These are phyloP conservation scores for Poteriospumella lacustris DNA, from an alignment of 108 stramenopile genomes.

Conservation along the genomic window DNA sequence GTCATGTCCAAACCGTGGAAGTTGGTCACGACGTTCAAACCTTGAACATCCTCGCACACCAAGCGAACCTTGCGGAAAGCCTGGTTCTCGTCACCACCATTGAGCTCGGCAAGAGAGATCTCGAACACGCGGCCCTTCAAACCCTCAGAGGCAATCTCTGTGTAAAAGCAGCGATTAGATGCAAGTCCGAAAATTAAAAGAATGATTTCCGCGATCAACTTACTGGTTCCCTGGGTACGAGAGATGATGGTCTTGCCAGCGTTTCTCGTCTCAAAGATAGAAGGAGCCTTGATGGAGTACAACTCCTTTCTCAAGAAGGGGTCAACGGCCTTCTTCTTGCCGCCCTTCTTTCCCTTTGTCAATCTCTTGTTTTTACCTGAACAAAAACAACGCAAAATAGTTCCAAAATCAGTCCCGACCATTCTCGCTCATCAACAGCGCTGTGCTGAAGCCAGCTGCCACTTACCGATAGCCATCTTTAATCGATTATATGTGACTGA, in stretches of 20 bases:
- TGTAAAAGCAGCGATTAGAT: background rate
- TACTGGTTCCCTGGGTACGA: constrained; percentile 89
- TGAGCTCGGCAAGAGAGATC: constrained; percentile 89
- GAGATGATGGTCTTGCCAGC: constrained; percentile 97
- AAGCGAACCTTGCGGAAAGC: constrained; percentile 96
- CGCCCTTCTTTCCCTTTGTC: constrained; percentile 68
- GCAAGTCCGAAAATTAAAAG: background rate
- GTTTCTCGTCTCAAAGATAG: constrained; percentile 85
- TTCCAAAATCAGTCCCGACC: no score
- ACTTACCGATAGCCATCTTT: no score
- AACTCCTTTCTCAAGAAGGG: constrained; percentile 98
- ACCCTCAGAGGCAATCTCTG: constrained; percentile 84
- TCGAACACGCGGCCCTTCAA: constrained; percentile 98
- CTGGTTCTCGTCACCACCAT: constrained; percentile 82
- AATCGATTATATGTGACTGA: no score
- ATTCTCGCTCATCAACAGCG: no score
- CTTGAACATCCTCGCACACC: constrained; percentile 97
- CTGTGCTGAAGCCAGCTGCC: no score
- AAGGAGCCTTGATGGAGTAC: constrained; percentile 97
- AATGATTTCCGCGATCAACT: no score
- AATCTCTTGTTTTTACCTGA: constrained; percentile 94
- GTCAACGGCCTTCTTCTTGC: constrained; percentile 75
- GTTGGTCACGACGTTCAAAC: constrained; percentile 93
- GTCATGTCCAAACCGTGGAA: constrained; percentile 99
- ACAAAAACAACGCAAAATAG: no score